Percentiles rank a stretch among this genome's conserved stretches.
These are phyloP conservation scores for Oryza officinalis DNA, from an alignment of 176 grass and related monocot genomes.

Conservation along the genomic window DNA sequence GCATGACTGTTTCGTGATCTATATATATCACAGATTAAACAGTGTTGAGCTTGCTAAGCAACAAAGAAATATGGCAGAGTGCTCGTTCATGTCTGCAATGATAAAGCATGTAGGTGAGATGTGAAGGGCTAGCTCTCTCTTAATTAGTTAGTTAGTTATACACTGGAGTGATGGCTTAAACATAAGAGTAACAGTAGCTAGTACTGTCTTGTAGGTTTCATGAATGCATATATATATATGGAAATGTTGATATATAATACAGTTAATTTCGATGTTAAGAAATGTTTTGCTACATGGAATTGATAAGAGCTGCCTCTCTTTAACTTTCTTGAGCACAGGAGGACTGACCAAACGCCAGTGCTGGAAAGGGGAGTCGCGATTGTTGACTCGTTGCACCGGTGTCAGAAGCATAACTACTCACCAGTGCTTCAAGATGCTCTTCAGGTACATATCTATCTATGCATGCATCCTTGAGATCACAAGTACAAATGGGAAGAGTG, in stretches of 20 bases:
- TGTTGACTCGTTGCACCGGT: conserved; percentile 41
- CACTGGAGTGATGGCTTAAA: background rate
- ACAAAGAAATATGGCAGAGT: conserved; percentile 27
- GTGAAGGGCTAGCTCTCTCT: background rate
- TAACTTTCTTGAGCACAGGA: conserved; percentile 39
- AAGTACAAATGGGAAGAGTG: conserved; percentile 14
- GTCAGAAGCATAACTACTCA: conserved; percentile 39
- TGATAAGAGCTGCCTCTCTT: conserved; percentile 25
- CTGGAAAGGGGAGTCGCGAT: conserved; percentile 21
- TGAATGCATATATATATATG: background rate
- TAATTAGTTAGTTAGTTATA: background rate
- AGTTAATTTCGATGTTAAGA: background rate
- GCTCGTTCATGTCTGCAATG: conserved; percentile 30
- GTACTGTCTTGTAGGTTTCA: background rate
- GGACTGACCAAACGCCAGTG: conserved; percentile 31
- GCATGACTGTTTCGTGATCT: conserved; percentile 23
- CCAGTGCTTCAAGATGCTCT: conserved; percentile 33
- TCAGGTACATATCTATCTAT: conserved; percentile 39
- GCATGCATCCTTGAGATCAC: conserved; percentile 13
- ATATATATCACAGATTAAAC: conserved; percentile 12
- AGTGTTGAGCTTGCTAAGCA: conserved; percentile 7
- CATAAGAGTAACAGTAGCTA: background rate
- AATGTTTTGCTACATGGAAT: background rate
- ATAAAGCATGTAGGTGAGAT: background rate
- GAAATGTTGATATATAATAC: background rate